These are phyloP conservation scores for Setaria viridis DNA, from an alignment of 202 grass and related monocot genomes.

Conservation along the genomic window DNA sequence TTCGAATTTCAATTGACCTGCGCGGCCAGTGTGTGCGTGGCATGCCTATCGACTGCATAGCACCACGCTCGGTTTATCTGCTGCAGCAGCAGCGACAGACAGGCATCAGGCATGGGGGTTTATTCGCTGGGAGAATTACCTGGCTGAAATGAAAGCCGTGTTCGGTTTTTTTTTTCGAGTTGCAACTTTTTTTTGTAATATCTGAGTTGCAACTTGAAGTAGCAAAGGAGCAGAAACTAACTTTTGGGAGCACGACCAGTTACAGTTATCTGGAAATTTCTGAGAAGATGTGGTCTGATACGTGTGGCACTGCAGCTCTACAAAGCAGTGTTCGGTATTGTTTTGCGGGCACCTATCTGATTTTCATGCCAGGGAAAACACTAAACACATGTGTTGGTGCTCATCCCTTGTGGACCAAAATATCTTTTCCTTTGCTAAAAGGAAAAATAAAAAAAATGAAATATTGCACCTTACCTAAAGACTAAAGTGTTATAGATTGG, in stretches of 20 bases:
- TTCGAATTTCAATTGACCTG: conserved; percentile 33
- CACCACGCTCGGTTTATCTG: not conserved
- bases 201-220: not conserved
- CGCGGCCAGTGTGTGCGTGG: not conserved
- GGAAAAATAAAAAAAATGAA: too few species aligned
- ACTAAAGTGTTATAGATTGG: too few species aligned
- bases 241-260: not conserved
- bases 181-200: too few species aligned
- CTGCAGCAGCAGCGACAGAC: not conserved
- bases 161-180: not conserved
- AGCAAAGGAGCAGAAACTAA: not conserved
- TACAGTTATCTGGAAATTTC: not conserved
- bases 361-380: not conserved
- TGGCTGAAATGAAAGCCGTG: not conserved
- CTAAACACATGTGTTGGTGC: not conserved
- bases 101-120: not conserved
- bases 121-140: not conserved
- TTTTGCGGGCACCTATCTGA: not conserved
- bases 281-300: not conserved
- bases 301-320: too few species aligned
- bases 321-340: not conserved
- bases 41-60: conserved; percentile 24
- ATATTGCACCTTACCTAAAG: too few species aligned
- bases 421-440: not conserved
- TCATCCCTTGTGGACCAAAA: not conserved